Conservation (phyloP, 768 basidiomycete genomes). For the Hygrophoropsis aurantiaca region DNA sequence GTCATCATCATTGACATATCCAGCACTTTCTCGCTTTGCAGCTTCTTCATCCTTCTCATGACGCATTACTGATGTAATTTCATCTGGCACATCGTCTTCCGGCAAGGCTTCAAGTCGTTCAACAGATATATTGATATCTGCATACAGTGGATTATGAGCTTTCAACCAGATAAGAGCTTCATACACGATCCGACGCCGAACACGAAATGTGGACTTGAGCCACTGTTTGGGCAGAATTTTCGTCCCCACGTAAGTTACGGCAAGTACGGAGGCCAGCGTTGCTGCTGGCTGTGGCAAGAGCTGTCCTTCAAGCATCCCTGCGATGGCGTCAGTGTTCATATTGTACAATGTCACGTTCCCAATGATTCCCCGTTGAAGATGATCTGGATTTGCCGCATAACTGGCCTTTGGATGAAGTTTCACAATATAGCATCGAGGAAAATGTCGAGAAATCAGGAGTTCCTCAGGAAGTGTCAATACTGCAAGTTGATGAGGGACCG, state of each 20-base stretch:
- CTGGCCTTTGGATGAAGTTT: slow-evolving; percentile 36
- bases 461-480: slow-evolving; percentile 34
- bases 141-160: slow-evolving; percentile 26
- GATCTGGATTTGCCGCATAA: slow-evolving; percentile 10
- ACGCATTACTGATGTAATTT: slow-evolving; percentile 19
- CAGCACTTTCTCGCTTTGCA: slow-evolving; percentile 23
- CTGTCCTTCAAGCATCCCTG: slow-evolving; percentile 22
- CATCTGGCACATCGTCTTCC: slow-evolving; percentile 29
- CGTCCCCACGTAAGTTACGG: slow-evolving; percentile 30
- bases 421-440: slow-evolving; percentile 32
- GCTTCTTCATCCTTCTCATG: slow-evolving; percentile 16
- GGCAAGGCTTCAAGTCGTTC: slow-evolving; percentile 24
- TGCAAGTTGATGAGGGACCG: slow-evolving; percentile 23
- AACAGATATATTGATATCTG: slow-evolving; percentile 18
- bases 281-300: slow-evolving; percentile 22
- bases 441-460: slow-evolving; percentile 31
- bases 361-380: slow-evolving; percentile 20
- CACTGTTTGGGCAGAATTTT: slow-evolving; percentile 14
- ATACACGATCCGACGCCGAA: slow-evolving; percentile 15
- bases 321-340: slow-evolving; percentile 17
- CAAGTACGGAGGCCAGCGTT: slow-evolving; percentile 27
- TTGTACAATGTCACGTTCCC: slow-evolving; percentile 36
- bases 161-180: slow-evolving; percentile 35
- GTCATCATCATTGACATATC: slow-evolving; percentile 22
- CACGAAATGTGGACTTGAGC: slow-evolving; percentile 22